Conservation (phyloP, 305 asterid species). For the Solanum chacoense region DNA sequence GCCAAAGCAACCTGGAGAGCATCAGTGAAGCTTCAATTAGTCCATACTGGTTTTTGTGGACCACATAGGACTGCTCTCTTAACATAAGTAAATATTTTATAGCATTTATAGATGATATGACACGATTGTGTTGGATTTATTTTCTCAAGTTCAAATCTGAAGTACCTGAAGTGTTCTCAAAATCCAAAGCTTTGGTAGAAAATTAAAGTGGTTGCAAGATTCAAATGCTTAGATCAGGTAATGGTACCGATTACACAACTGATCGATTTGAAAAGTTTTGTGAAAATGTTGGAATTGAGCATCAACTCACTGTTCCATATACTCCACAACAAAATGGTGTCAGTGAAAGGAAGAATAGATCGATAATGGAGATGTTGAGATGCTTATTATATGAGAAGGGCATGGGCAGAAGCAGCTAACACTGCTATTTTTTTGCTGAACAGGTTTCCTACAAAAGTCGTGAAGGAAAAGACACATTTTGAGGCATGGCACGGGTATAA, state of each 20-base stretch:
- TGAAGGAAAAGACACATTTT: background rate
- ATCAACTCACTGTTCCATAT: background rate
- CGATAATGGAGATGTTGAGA: background rate
- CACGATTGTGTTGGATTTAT: background rate
- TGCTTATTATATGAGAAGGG: background rate
- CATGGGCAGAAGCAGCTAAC: background rate
- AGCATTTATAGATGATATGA: background rate
- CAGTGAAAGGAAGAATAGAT: background rate
- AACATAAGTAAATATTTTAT: background rate
- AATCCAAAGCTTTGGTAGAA: background rate
- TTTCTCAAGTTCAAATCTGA: background rate
- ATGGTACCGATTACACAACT: background rate
- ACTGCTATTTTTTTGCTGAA: background rate
- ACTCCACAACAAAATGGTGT: background rate
- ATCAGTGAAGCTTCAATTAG: background rate
- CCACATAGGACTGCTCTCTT: background rate
- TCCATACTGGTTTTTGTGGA: background rate
- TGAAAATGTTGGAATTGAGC: background rate
- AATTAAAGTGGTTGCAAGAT: background rate
- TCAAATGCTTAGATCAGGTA: background rate
- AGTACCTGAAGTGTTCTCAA: background rate
- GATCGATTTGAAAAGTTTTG: background rate
- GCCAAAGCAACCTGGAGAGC: background rate
- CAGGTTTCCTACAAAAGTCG: background rate
- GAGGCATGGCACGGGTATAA: background rate